Evolutionary conservation across 2,329 filamentous ascomycete species (phyloP), one percentile per base, ranked within the genome.

Genomic region (Taxawa tesnikishii): DNA sequence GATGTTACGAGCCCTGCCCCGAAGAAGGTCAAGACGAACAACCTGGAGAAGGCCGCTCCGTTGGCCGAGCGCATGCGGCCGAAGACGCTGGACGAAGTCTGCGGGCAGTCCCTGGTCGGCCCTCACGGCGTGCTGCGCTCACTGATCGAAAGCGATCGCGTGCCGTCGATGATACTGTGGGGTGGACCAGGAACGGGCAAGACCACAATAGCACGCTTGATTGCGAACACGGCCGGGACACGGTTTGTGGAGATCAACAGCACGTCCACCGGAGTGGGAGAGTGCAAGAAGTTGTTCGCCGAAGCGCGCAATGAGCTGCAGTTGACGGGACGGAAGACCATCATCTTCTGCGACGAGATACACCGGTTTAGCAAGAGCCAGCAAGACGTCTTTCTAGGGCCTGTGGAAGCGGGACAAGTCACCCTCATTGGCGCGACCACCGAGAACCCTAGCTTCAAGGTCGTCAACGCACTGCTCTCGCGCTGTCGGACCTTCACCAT

Each of bases 261-360:
- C 40, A 94, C 88, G 2, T 85, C 75, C 44, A 79, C 79, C 5
- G 88, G 87, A 2, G 82, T 96, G 12, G 76, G 71, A 15, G 88
- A 96, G 54, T 87, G 81, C 67, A 94, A 94, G 60, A 90, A 85
- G 63, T 69, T 94, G 33, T 94, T 96, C 48, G 63, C 67, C 14
- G 85, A 94, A 43, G 87, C 90, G 0, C 75, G 73, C 38, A 82
- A 76, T 47, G 90, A 96, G 53, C 60, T 85, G 28, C 62, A 67
- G 1, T 63, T 96, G 31, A 92, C 84, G 0, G 88, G 88, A 2
- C 71, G 85, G 39, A 88, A 83, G 59, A 96, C 90, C 0, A 93
- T 98, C 41, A 75, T 98, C 41, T 98, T 98, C 55, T 94, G 88
- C 60, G 90, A 98, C 59, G 90, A 96, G 63, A 90, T 94, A 29